Conservation (phyloP, 2,329 filamentous ascomycete genomes). For the Rhinocladiella similis region DNA sequence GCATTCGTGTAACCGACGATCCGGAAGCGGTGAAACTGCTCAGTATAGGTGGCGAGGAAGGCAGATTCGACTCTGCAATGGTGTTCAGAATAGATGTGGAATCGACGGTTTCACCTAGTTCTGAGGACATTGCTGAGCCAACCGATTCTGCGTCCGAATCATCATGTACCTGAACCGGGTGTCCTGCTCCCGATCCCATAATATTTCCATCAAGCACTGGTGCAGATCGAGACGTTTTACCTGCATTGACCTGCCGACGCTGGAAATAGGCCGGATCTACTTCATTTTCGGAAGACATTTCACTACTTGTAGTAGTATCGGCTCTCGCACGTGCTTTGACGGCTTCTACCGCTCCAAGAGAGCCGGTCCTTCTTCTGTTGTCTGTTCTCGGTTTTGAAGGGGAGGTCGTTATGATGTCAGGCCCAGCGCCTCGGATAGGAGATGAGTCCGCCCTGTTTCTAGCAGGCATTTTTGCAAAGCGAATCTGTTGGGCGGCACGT, state of each 20-base stretch:
- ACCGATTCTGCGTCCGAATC: constrained; percentile 52
- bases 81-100: constrained; percentile 59
- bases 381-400: constrained; percentile 53
- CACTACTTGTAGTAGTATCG: constrained; percentile 66
- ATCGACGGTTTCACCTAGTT: constrained; percentile 56
- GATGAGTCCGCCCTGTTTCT: constrained; percentile 84
- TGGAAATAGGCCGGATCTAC: constrained; percentile 53
- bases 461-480: constrained; percentile 94
- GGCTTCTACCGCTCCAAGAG: constrained; percentile 56
- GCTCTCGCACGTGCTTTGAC: constrained; percentile 56
- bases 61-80: constrained; percentile 45
- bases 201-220: constrained; percentile 12
- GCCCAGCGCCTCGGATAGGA: constrained; percentile 63
- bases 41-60: constrained; percentile 49
- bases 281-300: constrained; percentile 67
- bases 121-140: constrained; percentile 52
- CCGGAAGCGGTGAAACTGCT: constrained; percentile 31
- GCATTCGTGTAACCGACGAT: constrained; percentile 13
- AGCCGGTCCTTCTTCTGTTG: constrained; percentile 53
- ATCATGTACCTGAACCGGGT: constrained; percentile 36
- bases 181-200: constrained; percentile 8
- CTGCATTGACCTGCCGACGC: constrained; percentile 52
- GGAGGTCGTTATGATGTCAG: constrained; percentile 56
- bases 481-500: constrained; percentile 81
- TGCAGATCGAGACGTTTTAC: constrained; percentile 36